Evolutionary conservation across 2,329 filamentous ascomycete genomes (phyloP).

Genomic region (Colletotrichum cordylinicola): DNA sequence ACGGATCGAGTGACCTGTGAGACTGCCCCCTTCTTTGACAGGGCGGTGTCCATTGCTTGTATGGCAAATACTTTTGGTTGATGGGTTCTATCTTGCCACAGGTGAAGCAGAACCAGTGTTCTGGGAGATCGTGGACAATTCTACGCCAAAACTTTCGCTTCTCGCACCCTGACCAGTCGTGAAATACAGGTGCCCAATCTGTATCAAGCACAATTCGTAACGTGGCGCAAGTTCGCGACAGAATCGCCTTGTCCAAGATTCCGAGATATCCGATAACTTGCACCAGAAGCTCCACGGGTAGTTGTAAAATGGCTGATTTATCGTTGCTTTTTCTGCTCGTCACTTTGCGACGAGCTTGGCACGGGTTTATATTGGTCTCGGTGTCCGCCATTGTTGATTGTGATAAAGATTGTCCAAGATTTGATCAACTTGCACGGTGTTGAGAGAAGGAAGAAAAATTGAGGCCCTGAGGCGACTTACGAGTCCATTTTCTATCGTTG

Average conservation of each 20-base stretch:
- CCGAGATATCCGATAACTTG: not conserved
- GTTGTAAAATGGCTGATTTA: not conserved
- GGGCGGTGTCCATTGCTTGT: not conserved
- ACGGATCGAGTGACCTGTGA: not conserved
- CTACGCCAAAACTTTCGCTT: not conserved
- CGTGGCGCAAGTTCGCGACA: not conserved
- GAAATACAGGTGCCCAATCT: not conserved
- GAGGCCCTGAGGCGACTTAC: not conserved
- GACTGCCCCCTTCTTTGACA: not conserved
- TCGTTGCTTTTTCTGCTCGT: not conserved
- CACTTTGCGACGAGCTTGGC: rapidly evolving
- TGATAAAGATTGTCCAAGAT: not conserved
- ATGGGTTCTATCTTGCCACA: not conserved
- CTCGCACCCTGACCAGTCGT: rapidly evolving
- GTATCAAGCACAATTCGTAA: not conserved
- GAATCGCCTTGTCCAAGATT: not conserved
- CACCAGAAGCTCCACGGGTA: not conserved
- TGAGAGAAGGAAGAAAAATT: not conserved
- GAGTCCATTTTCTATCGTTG: not conserved
- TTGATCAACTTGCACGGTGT: not conserved
- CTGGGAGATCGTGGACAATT: not conserved
- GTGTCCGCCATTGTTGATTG: not conserved
- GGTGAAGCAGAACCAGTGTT: not conserved
- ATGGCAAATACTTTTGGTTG: not conserved
- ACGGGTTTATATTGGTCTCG: not conserved